These are phyloP conservation scores for Alternaria incomplexa DNA, from an alignment of 2,329 filamentous ascomycete species.

Conservation along the genomic window DNA sequence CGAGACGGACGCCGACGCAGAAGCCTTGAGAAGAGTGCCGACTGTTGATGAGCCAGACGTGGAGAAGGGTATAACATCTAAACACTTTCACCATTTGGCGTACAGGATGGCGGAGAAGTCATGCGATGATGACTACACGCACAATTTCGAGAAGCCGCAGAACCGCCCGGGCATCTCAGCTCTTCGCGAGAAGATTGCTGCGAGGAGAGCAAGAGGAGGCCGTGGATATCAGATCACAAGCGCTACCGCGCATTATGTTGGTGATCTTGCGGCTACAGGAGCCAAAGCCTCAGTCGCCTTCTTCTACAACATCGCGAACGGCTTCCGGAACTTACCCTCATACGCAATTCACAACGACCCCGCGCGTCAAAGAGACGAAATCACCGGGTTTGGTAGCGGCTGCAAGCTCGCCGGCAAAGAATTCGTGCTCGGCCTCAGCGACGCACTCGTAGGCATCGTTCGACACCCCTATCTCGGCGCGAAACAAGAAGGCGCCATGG, in stretches of 20 bases:
- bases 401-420: constrained; percentile 74
- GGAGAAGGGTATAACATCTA: neutral
- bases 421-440: constrained; percentile 74
- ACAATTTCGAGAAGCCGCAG: constrained; percentile 8
- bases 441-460: constrained; percentile 76
- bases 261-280: constrained; percentile 17
- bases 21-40: neutral
- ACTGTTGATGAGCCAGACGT: neutral
- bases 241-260: constrained; percentile 18
- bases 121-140: constrained; percentile 9
- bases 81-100: constrained; percentile 17
- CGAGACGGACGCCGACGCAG: fast-evolving
- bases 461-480: constrained; percentile 75
- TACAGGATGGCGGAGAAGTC: constrained; percentile 25
- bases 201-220: constrained; percentile 12
- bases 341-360: constrained; percentile 22
- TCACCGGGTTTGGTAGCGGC: constrained; percentile 72
- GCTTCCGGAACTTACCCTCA: constrained; percentile 24
- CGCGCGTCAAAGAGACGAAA: constrained; percentile 25
- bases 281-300: constrained; percentile 22
- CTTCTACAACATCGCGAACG: constrained; percentile 30
- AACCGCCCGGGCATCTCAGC: neutral
- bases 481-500: constrained; percentile 64
- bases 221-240: constrained; percentile 20
- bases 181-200: constrained; percentile 4